Evolutionary conservation across 768 basidiomycete species (phyloP), one percentile per base, ranked within the genome.

Genomic region (Lepiota venenata): DNA sequence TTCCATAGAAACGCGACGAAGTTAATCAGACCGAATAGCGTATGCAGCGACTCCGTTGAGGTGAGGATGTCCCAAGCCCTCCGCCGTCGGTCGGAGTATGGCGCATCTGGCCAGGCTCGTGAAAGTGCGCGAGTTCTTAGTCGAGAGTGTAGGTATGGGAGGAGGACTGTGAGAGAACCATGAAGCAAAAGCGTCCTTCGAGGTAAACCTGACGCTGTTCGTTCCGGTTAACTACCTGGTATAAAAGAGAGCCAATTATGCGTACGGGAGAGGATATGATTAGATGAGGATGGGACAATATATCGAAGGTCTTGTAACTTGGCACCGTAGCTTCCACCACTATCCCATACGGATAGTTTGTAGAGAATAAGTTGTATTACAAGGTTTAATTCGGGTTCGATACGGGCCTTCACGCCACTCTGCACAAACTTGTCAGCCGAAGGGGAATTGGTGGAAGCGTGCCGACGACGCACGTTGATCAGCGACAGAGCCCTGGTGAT

Each of bases 41-140:
- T 76, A 56, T 92, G 82, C 0, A 76, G 63, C 4, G 88, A 83
- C 73, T 96, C 93, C 1, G 87, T 58, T 39, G 78, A 76, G 14
- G 79, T 79, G 11, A 96, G 72, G 0, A 76, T 47, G 50, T 80
- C 81, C 93, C 93, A 96, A 42, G 81, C 76, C 65, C 79, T 84
- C 32, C 88, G 81, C 38, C 89, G 78, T 58, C 74, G 73, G 69
- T 94, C 90, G 41, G 82, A 85, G 25, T 86, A 83, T 2, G 94
- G 94, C 2, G 88, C 82, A 66, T 97, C 94, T 1, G 93, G 93
- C 94, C 94, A 97, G 40, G 93, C 85, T 58, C 75, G 75, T 1
- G 91, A 91, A 18, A 97, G 74, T 1, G 92, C 93, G 66, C 89
- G 77, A 2, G 77, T 64, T 36, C 91, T 82, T 45, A 95, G 61